Evolutionary conservation across 2,329 filamentous ascomycete genomes (phyloP).

Genomic region (Aspergillus novofumigatus): DNA sequence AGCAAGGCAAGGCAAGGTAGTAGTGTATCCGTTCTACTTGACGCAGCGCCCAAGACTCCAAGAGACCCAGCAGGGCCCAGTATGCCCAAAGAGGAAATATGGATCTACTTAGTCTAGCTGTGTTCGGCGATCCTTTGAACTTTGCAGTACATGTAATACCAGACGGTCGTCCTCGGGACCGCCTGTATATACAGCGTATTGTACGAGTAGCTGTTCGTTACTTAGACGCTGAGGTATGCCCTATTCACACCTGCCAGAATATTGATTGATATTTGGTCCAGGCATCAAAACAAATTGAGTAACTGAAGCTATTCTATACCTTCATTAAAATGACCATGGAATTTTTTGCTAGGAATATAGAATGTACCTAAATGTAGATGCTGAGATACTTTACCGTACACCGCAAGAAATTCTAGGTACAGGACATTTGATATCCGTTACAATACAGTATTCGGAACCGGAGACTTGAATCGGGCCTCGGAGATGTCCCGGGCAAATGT

Average conservation of each 20-base stretch:
- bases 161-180: neutral
- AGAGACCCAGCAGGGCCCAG: neutral
- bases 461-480: slow-evolving; percentile 19
- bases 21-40: neutral
- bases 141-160: neutral
- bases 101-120: neutral
- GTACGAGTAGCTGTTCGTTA: neutral
- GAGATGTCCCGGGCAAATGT: slow-evolving; percentile 11
- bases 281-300: too few species aligned
- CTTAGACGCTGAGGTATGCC: neutral
- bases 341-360: neutral
- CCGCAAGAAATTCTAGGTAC: neutral
- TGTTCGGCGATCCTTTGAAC: neutral
- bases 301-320: neutral
- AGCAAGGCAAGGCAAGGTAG: too few species aligned
- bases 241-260: neutral
- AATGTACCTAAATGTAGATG: neutral
- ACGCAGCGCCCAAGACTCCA: neutral
- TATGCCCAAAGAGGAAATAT: neutral
- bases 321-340: neutral
- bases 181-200: neutral
- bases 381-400: slow-evolving; percentile 4
- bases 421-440: slow-evolving; percentile 1
- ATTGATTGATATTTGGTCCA: neutral
- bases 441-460: slow-evolving; percentile 8